Base-by-base conservation (phyloP, 257 asterid genomes). In the Solanum sejunctum region DNA sequence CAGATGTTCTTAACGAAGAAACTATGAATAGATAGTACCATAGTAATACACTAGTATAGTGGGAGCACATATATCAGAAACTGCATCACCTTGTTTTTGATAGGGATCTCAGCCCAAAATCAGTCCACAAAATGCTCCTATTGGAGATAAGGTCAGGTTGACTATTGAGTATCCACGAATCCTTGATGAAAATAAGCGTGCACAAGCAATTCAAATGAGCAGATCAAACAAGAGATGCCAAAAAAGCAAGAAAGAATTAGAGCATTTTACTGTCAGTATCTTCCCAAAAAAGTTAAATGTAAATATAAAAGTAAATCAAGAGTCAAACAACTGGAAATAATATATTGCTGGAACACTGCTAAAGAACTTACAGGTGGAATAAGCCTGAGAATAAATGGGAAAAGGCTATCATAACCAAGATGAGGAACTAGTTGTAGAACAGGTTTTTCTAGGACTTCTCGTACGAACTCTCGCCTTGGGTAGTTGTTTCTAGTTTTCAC, bases 391-490 rank as follows among this genome's bases (percentile, higher is more conserved):
- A 95, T 95, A 72, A 97, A 93, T 81, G 99, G 99, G 83, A 97
- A 97, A 79, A 97, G 97, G 96, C 98, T 95, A 85, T 92, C 97
- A 47, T 97, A 97, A 91, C 99, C 99, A 86, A 92, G 71, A 90
- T 95, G 98, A 85, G 98, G 98, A 90, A 97, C 98, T 90, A 95
- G 88, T 89, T 93, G 93, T 91, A 92, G 85, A 82, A 80, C 89
- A 70, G 98, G 98, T 77, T 90, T 86, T 88, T 92, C 98, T 54
- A 92, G 84, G 82, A 92, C 98, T 92, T 97, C 95, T 58, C 98
- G 90, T 83, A 92, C 83, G 49, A 93, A 89, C 90, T 96, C 94
- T 77, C 93, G 95, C 72, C 87, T 89, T 45, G 97, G 98, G 71
- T 93, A 90, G 72, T 87, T 80, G 47, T 91, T 92, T 60, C 90